These are phyloP conservation scores for Russula ochroleuca DNA, from an alignment of 768 basidiomycete genomes.

Conservation along the genomic window DNA sequence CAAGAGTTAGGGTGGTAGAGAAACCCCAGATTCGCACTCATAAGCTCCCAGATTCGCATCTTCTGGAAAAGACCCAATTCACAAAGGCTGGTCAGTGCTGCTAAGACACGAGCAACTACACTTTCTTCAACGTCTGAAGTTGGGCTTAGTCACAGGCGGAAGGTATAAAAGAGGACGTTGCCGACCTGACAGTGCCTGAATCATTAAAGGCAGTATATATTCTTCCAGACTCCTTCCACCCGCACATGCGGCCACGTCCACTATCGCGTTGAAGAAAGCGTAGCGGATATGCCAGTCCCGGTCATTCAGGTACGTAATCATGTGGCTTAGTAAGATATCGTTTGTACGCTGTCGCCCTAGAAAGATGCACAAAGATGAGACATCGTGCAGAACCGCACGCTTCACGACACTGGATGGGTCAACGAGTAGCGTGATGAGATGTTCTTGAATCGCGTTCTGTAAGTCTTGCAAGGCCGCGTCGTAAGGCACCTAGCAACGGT, in stretches of 20 bases:
- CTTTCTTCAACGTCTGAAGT: constrained; percentile 86
- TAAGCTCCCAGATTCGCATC: constrained; percentile 95
- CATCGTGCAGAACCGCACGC: constrained; percentile 81
- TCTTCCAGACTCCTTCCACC: constrained; percentile 90
- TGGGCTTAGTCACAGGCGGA: constrained; percentile 15
- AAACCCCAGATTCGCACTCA: constrained; percentile 83
- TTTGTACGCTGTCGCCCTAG: constrained; percentile 90
- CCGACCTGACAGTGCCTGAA: constrained; percentile 87
- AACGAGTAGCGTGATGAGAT: constrained; percentile 79
- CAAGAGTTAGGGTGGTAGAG: constrained; percentile 93
- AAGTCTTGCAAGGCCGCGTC: constrained; percentile 84
- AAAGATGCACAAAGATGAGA: constrained; percentile 88
- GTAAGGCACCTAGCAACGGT: constrained; percentile 71
- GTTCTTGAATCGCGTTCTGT: constrained; percentile 80
- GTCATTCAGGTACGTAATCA: constrained; percentile 84
- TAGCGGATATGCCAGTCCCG: constrained; percentile 88
- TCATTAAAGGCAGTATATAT: constrained; percentile 95
- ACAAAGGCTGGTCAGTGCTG: constrained; percentile 80
- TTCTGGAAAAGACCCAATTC: constrained; percentile 89
- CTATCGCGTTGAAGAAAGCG: constrained; percentile 93
- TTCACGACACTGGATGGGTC: constrained; percentile 89
- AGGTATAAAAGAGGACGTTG: not conserved
- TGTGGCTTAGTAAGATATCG: constrained; percentile 85
- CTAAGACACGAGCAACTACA: constrained; percentile 87
- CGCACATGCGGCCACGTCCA: constrained; percentile 92